Evolutionary conservation across 164 flowering plant genomes (phyloP), one percentile per base, ranked within the genome.

Genomic region (Warburgia ugandensis): DNA sequence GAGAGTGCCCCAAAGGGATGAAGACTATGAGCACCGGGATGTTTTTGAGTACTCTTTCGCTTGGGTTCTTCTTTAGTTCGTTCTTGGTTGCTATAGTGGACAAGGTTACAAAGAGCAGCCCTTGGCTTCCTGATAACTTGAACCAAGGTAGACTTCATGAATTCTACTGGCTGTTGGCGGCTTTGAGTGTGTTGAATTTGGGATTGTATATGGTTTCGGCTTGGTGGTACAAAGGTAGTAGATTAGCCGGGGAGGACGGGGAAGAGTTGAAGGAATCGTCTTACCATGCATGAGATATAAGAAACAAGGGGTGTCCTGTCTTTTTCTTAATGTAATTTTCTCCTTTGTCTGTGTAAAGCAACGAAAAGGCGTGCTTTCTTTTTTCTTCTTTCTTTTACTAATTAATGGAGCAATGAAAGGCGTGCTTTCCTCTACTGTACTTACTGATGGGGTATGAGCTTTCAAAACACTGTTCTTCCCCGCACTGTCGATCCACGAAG

Each of bases 1-100:
- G 78, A 57, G 87, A 87, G 74, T 84, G 87, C 28, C 96, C 96
- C 0, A 68, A 78, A 33, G 96, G 96, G 35, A 86, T 86, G 96
- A 86, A 86, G 71, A 81, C 92, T 0, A 86, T 86, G 86, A 86
- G 96, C 66, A 81, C 96, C 1, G 96, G 94, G 36, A 32, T 87
- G 69, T 84, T 84, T 51, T 50, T 84, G 52, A 82, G 84, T 51
- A 87, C 94, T 0, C 66, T 87, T 1, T 73, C 94, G 0, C 60
- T 84, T 3, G 96, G 96, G 28, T 87, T 77, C 33, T 87, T 87
- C 61, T 17, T 80, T 1, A 87, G 96, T 60, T 74, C 90, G 0
- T 23, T 61, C 0, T 51, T 87, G 77, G 96, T 87, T 2, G 45
- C 77, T 0, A 58, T 80, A 14, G 94, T 87, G 45, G 74, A 84